These are phyloP conservation scores for Monosporascus ibericus DNA, from an alignment of 2,329 filamentous ascomycete species.

Conservation along the genomic window DNA sequence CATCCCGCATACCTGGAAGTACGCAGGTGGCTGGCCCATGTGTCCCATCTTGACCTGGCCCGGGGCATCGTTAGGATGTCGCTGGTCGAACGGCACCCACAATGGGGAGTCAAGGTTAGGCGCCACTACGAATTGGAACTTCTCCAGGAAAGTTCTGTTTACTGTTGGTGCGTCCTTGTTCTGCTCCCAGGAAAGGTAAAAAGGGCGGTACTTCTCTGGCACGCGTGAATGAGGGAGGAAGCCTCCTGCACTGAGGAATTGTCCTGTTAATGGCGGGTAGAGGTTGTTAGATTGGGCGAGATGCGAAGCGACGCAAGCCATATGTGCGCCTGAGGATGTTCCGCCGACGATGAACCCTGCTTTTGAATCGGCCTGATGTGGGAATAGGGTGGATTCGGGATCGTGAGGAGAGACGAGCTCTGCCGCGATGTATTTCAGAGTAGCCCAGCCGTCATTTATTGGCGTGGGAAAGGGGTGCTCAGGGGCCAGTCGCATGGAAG, in stretches of 20 bases:
- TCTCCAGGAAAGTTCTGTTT: background rate
- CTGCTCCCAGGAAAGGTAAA: conserved; percentile 1
- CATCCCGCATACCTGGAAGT: conserved; percentile 2
- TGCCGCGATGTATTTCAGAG: conserved; percentile 1
- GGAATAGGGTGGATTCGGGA: background rate
- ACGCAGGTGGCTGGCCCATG: background rate
- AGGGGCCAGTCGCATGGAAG: conserved; percentile 4
- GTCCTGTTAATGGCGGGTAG: conserved; percentile 8
- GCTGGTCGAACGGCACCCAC: conserved; percentile 2
- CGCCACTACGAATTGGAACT: background rate
- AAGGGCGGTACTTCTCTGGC: background rate
- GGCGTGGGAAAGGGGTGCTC: conserved; percentile 3
- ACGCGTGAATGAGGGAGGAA: background rate
- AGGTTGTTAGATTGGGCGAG: conserved; percentile 6
- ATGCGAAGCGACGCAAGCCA: conserved; percentile 7
- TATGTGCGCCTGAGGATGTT: conserved; percentile 7
- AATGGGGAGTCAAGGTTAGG: background rate
- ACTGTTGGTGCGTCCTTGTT: conserved; percentile 1
- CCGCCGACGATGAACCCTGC: conserved; percentile 8
- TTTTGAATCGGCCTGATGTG: background rate
- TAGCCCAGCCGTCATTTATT: conserved; percentile 6
- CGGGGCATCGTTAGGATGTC: background rate
- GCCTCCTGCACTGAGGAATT: conserved; percentile 3
- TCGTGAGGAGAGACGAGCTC: background rate
- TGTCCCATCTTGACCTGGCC: background rate